Conservation (phyloP, 2,329 filamentous ascomycete genomes). For the Hypocreales sp. region DNA sequence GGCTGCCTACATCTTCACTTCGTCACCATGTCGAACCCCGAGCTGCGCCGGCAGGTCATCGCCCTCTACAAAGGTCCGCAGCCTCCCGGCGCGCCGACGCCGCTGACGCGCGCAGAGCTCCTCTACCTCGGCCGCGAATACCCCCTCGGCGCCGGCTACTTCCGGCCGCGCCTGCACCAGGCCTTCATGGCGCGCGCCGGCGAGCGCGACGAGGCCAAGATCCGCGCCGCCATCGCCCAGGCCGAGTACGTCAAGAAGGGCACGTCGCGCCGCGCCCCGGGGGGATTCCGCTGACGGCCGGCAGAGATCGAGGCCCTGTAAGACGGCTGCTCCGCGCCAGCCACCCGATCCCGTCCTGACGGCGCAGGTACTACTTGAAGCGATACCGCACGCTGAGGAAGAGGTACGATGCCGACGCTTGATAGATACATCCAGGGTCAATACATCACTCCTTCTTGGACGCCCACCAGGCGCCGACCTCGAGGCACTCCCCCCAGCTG, state of each 20-base stretch:
- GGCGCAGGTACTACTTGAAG: slow-evolving; percentile 75
- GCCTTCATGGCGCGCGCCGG: slow-evolving; percentile 67
- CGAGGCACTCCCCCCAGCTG: slow-evolving; percentile 72
- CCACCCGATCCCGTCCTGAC: slow-evolving; percentile 9
- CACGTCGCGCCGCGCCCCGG: slow-evolving; percentile 15
- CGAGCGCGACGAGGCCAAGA: slow-evolving; percentile 57
- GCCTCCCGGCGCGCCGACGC: background rate
- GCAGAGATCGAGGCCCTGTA: slow-evolving; percentile 84
- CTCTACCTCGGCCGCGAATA: slow-evolving; percentile 76
- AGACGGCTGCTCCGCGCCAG: no score
- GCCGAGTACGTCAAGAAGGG: slow-evolving; percentile 89
- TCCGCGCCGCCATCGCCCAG: slow-evolving; percentile 56
- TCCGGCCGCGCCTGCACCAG: slow-evolving; percentile 63
- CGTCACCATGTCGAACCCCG: slow-evolving; percentile 21
- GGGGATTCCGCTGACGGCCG: background rate
- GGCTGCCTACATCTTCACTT: no score
- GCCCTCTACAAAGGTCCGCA: slow-evolving; percentile 68
- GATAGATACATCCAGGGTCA: no score
- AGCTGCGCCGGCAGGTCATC: slow-evolving; percentile 65
- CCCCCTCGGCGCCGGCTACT: slow-evolving; percentile 69
- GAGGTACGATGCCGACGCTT: slow-evolving; percentile 46
- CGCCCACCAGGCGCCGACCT: slow-evolving; percentile 76
- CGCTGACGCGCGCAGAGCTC: slow-evolving; percentile 43
- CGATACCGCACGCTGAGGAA: slow-evolving; percentile 74
- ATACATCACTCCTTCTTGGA: slow-evolving; percentile 47